Base-by-base conservation (phyloP, 768 basidiomycete species). In the Termitomyces sp. region DNA sequence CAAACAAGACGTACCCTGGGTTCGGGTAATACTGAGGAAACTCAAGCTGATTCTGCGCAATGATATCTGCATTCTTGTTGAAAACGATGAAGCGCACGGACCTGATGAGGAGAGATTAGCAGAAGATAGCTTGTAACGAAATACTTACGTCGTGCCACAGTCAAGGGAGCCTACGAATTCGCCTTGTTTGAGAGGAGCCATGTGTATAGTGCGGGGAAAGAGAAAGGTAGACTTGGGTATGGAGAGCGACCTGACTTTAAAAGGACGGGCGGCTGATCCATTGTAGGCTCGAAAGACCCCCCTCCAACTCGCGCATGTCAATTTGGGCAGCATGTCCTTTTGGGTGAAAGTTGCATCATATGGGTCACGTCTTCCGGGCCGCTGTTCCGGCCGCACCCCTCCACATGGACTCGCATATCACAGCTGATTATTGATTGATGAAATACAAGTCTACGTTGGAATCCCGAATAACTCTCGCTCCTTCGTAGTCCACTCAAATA, bases 1-100 rank as follows among this genome's bases (percentile, higher is more conserved):
- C 5, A 44, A 26, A 38, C 14, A 43, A 21, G 19, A 69, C 78
- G 61, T 55, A 87, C 85, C 92, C 91, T 2, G 94, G 90, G 66
- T 90, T 77, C 3, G 90, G 90, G 64, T 93, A 93, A 70, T 95
- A 93, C 66, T 98, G 95, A 45, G 91, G 84, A 67, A 98, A 98
- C 70, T 98, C 96, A 12, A 85, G 76, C 70, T 98, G 96, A 65
- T 91, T 84, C 69, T 93, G 84, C 3, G 89, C 88, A 55, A 98
- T 73, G 62, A 97, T 90, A 64, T 93, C 80, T 24, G 95, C 94
- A 64, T 88, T 72, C 64, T 85, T 76, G 75, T 97, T 86, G 65
- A 97, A 96, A 55, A 97, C 72, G 63, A 97, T 93, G 71, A 95
- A 96, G 48, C 94, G 84, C 21, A 91, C 88, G 14, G 93, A 94